Conservation (phyloP, 2,329 filamentous ascomycete genomes). For the Xylaria sp. region DNA sequence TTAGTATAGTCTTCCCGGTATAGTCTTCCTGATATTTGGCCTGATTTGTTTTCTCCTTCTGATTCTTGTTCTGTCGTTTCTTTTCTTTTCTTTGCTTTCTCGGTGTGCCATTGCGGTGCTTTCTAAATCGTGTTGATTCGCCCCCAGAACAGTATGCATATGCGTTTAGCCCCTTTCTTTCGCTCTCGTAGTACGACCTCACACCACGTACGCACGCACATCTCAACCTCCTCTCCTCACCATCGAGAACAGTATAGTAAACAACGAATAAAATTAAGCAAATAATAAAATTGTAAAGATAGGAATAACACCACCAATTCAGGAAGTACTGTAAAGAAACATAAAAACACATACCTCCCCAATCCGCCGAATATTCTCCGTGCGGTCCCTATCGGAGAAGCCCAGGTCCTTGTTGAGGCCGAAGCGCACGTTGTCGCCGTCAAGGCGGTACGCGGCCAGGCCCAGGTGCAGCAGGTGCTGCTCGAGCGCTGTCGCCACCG, state of each 20-base stretch:
- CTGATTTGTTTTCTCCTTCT: no score
- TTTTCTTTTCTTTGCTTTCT: not conserved
- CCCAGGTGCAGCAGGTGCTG: constrained; percentile 92
- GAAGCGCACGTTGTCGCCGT: constrained; percentile 98
- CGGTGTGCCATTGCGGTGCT: no score
- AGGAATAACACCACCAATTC: no score
- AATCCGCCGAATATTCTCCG: constrained; percentile 97
- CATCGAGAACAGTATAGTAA: not conserved
- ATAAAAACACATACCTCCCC: constrained; percentile 68
- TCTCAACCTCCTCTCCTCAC: not conserved
- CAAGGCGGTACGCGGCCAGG: constrained; percentile 87
- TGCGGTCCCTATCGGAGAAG: constrained; percentile 91
- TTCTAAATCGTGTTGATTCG: no score
- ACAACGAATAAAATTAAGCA: not conserved
- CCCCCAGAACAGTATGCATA: not conserved
- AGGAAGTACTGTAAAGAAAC: no score
- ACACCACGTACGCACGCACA: no score
- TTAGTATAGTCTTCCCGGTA: constrained; percentile 6
- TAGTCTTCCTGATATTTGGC: no score
- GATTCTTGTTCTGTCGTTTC: not conserved
- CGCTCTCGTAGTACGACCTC: not conserved
- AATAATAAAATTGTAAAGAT: no score
- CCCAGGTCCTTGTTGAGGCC: constrained; percentile 98
- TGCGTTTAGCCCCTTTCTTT: not conserved
- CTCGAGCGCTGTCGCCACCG: constrained; percentile 94